These are phyloP conservation scores for Verticillium tricorpus DNA, from an alignment of 2,329 filamentous ascomycete species.

Conservation along the genomic window DNA sequence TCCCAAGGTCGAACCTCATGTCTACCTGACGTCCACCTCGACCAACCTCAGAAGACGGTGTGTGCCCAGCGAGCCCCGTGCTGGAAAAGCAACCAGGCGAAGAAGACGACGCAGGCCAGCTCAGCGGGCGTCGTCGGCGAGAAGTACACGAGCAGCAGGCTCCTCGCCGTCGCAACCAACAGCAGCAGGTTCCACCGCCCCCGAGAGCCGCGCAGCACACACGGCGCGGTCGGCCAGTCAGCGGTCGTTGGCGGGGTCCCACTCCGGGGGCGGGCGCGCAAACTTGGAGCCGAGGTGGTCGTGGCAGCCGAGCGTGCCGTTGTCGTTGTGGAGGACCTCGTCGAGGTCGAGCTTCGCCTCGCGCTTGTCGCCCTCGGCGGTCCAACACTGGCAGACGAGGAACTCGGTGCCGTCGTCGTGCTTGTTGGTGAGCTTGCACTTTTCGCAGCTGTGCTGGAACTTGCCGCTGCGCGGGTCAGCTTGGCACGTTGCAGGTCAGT, in stretches of 20 bases:
- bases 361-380: neutral
- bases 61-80: no score
- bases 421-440: slow-evolving; percentile 2
- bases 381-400: neutral
- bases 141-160: no score
- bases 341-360: slow-evolving; percentile 1
- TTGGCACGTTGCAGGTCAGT: neutral
- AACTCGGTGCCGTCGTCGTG: slow-evolving; percentile 2
- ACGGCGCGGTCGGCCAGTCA: no score
- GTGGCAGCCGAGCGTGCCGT: slow-evolving; percentile 1
- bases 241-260: neutral
- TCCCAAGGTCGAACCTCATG: no score
- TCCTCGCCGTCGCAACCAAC: no score
- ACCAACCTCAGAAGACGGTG: no score
- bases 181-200: no score
- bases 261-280: neutral
- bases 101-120: no score
- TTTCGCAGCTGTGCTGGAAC: neutral
- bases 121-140: no score
- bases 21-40: no score
- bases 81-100: no score
- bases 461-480: neutral
- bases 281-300: slow-evolving; percentile 1
- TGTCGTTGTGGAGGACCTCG: slow-evolving; percentile 2
- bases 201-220: no score